Base-by-base conservation (phyloP, 208 protist species). In the Leptomonas pyrrhocoris region DNA sequence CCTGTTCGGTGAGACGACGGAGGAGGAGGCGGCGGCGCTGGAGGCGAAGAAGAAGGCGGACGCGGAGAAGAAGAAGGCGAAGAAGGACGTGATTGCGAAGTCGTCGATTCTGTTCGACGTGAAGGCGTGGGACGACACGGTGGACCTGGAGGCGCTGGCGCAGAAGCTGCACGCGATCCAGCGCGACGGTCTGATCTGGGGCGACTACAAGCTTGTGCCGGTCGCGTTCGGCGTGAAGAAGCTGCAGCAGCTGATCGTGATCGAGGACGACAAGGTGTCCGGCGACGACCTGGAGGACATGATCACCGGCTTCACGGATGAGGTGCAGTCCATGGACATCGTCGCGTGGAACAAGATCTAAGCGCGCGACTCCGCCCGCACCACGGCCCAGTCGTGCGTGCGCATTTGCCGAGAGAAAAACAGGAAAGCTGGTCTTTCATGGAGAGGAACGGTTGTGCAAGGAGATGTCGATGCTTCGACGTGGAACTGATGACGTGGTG, bases 321-420 rank as follows among this genome's bases (percentile, higher is more conserved):
- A 97, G 64, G 96, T 98, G 36, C 97, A 98, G 89, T 96, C 88
- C 59, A 91, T 98, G 75, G 96, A 98, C 78, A 95, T 98, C 79
- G 93, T 94, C 40, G 92, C 96, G 54, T 98, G 97, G 94, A 98
- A 98, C 83, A 98, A 98, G 84, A 87, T 98, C 56, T 98, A 97
- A 97, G 42, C n/a, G n/a, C n/a, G n/a, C n/a, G n/a, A n/a, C n/a
- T n/a, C n/a, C n/a, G n/a, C n/a, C n/a, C n/a, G n/a, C n/a, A n/a
- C n/a, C n/a, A n/a, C n/a, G n/a, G n/a, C n/a, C n/a, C n/a, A n/a
- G n/a, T n/a, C n/a, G n/a, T n/a, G n/a, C n/a, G n/a, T n/a, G n/a
- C n/a, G n/a, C n/a, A n/a, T n/a, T n/a, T n/a, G n/a, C n/a, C n/a
- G 38, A 42, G 38, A 42, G 13, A 13, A 42, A 42, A 13, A 13